These are phyloP conservation scores for Nigrograna mackinnonii DNA, from an alignment of 2,329 filamentous ascomycete species.

Conservation along the genomic window DNA sequence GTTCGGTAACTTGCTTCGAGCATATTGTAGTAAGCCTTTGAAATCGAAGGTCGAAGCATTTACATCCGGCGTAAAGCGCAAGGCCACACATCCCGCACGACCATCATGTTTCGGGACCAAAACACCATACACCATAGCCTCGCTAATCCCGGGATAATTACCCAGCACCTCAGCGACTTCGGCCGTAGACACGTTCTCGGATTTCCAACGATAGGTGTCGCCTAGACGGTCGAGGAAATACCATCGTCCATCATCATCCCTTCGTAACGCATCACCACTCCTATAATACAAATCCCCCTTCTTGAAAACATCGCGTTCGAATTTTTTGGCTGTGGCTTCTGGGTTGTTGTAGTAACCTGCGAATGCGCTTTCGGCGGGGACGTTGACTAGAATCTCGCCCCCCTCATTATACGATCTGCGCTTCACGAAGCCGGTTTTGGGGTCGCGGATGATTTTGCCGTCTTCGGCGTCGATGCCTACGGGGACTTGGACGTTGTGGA, in stretches of 20 bases:
- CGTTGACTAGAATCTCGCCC: constrained; percentile 72
- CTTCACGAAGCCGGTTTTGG: constrained; percentile 66
- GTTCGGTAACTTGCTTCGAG: constrained; percentile 55
- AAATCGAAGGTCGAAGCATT: constrained; percentile 29
- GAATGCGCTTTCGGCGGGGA: constrained; percentile 51
- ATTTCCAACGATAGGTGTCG: constrained; percentile 54
- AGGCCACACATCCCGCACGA: constrained; percentile 59
- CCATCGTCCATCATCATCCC: constrained; percentile 48
- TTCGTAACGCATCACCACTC: constrained; percentile 48
- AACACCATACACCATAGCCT: constrained; percentile 52
- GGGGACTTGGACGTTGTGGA: constrained; percentile 62
- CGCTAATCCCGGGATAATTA: constrained; percentile 42
- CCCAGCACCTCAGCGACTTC: constrained; percentile 50
- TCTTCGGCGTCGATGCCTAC: constrained; percentile 70
- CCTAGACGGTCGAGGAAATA: constrained; percentile 51
- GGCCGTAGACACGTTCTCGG: constrained; percentile 51
- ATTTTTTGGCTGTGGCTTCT: constrained; percentile 63
- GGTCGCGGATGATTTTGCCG: constrained; percentile 66
- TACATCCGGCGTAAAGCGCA: constrained; percentile 54
- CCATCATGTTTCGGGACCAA: constrained; percentile 48
- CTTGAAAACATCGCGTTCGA: constrained; percentile 47
- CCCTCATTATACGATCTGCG: constrained; percentile 66
- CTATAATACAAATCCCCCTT: constrained; percentile 51
- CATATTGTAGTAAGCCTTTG: constrained; percentile 23
- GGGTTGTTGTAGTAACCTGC: constrained; percentile 70